Base-by-base conservation (phyloP, 2,329 filamentous ascomycete genomes). In the Drechslera avenae region DNA sequence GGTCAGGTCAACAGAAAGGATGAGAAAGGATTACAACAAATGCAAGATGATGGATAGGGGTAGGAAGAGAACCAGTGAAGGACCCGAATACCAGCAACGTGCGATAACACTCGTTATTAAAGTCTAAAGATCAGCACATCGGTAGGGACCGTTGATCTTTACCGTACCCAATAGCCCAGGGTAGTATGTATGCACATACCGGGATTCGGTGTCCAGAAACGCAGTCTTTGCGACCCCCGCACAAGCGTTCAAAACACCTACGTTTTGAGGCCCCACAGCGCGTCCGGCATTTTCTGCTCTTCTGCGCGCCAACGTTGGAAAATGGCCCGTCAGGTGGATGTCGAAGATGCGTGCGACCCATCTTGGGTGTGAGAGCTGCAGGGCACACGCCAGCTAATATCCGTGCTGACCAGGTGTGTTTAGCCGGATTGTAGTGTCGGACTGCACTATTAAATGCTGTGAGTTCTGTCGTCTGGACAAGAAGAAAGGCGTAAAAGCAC, bases 231-330 rank as follows among this genome's bases (percentile, higher is more conserved):
- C 57, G 34, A 42, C 44, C 50, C 50, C 56, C 48, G 43, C 53
- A 54, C 28, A 36, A 40, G 26, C 26, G 26, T 42, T 39, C 28
- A 39, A 26, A 6, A 14, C 34, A 14, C 21, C 42, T 31, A 33
- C 48, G 32, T 41, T 26, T 53, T 28, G 40, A 28, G 50, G 55
- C 57, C 57, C 55, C 57, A 60, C 57, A 56, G 49, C 21, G 18
- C 33, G 28, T 14, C 8, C 52, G 54, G 51, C 43, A 51, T 40
- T 41, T 39, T 32, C 33, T 36, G 32, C 12, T 30, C 23, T 44
- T 37, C 39, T 39, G 40, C 26, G 42, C 13, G 36, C 45, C 39
- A 35, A 47, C 28, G 33, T 55, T 60, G 56, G 57, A 41, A 46
- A 51, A 55, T 49, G 21, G 31, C 47, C 44, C 30, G 30, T 45